These are phyloP conservation scores for Hymenoscyphus albidus DNA, from an alignment of 2,329 filamentous ascomycete species.

Conservation along the genomic window DNA sequence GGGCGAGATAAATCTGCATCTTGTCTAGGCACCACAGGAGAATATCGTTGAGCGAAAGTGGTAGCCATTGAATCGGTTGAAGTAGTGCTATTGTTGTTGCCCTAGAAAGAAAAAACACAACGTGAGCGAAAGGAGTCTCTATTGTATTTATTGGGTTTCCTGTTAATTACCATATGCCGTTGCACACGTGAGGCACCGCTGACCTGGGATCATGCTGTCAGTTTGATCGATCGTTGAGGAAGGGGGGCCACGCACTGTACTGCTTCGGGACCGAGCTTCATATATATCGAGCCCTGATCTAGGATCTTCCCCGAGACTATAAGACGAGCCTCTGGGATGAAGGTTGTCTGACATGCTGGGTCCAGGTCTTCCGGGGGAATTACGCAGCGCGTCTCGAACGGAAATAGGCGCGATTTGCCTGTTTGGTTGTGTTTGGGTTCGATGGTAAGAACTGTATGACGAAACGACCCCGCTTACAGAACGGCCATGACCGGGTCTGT, in stretches of 20 bases:
- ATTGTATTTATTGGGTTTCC: neutral
- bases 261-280: slow-evolving; percentile 28
- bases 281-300: slow-evolving; percentile 13
- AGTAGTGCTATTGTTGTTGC: slow-evolving; percentile 1
- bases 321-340: slow-evolving; percentile 13
- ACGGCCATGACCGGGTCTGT: slow-evolving; percentile 17
- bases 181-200: slow-evolving; percentile 11
- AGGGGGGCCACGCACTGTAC: slow-evolving; percentile 25
- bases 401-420: slow-evolving; percentile 9
- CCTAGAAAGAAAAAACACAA: neutral
- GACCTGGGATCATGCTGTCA: slow-evolving; percentile 11
- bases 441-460: slow-evolving; percentile 12
- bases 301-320: slow-evolving; percentile 14
- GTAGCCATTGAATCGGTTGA: neutral
- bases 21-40: slow-evolving; percentile 16
- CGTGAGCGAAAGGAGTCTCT: slow-evolving; percentile 7
- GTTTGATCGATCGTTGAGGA: neutral
- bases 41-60: slow-evolving; percentile 4
- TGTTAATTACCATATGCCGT: slow-evolving; percentile 10
- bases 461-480: slow-evolving; percentile 20
- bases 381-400: slow-evolving; percentile 8
- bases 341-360: slow-evolving; percentile 6
- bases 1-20: slow-evolving; percentile 11
- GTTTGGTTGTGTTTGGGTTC: slow-evolving; percentile 5
- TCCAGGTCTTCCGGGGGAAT: slow-evolving; percentile 12